Evolutionary conservation across 495 filamentous ascomycete species (phyloP), one percentile per base, ranked within the genome.

Genomic region (Aspergillus funiculosus): DNA sequence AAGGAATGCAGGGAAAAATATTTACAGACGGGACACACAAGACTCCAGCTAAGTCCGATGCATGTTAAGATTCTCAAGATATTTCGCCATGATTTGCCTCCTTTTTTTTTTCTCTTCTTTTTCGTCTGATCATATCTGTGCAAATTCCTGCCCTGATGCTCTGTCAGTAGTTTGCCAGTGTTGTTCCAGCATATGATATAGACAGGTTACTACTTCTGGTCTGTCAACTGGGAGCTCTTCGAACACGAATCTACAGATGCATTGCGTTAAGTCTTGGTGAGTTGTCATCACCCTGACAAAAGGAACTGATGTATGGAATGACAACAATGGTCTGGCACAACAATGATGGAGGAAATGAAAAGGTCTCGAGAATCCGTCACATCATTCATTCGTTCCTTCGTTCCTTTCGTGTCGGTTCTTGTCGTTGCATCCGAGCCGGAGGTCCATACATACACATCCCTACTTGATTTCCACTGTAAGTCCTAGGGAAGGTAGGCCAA

Each of bases 1-100:
- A 27, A 26, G n/a, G 34, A 39, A 25, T 20, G 19, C 21, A 46
- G 26, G 18, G 46, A 50, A 15, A 52, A 47, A 53, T 41, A 37
- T 52, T 27, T 6, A 15, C 13, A 34, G 18, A 15, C 13, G 14
- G 28, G 29, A 34, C 40, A 43, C n/a, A 41, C 21, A 48, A 57
- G 47, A 57, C 46, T 56, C 58, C 67, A 72, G 68, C 68, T 72
- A 72, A 72, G 68, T 72, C 63, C 62, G 67, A 66, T 62, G 54
- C 59, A 63, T 59, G 50, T 56, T 55, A 38, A 63, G 43, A 53
- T 61, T 65, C 56, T 61, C 59, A 56, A 56, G 51, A 59, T 48
- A 52, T 44, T n/a, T 25, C 28, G 40, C 40, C 34, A 43, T 43
- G 40, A 43, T 55, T 60, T 52, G 11, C 13, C 25, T 38, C 14